Conservation (phyloP, 202 grass and related monocot genomes). For the Sporobolus alterniflorus region DNA sequence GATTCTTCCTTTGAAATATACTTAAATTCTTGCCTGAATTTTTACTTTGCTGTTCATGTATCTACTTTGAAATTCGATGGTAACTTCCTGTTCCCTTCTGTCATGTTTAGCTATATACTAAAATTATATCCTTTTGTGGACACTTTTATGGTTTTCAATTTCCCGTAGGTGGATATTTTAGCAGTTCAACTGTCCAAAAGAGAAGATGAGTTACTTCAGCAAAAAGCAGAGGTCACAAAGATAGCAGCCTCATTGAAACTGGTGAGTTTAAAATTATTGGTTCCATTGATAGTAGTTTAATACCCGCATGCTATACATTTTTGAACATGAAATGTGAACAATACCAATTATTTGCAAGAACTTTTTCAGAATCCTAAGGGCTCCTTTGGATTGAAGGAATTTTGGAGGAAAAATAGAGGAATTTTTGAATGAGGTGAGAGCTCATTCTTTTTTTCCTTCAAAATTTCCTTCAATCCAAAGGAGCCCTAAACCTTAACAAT, state of each 20-base stretch:
- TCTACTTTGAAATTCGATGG: background rate
- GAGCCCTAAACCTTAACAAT: too few species aligned
- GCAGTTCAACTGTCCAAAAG: constrained; percentile 72
- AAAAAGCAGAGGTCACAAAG: constrained; percentile 83
- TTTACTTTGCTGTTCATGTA: constrained; percentile 6
- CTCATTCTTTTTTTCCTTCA: too few species aligned
- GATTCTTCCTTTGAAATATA: constrained; percentile 40
- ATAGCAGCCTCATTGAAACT: constrained; percentile 79
- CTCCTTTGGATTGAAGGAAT: too few species aligned
- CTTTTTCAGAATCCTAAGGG: background rate
- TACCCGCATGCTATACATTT: constrained; percentile 25
- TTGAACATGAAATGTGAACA: constrained; percentile 20
- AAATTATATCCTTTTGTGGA: background rate
- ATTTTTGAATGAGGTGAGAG: too few species aligned
- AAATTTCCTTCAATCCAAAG: too few species aligned
- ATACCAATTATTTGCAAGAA: background rate
- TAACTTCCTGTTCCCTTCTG: background rate
- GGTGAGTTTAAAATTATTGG: constrained; percentile 40
- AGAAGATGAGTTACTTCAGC: constrained; percentile 86
- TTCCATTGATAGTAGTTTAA: background rate
- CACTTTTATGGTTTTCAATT: constrained; percentile 19
- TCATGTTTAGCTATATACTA: background rate
- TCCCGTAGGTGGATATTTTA: constrained; percentile 72
- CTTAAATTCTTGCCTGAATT: background rate
- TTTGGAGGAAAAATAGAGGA: too few species aligned